Base-by-base conservation (phyloP, 352 stramenopile species). In the Pythium oligandrum region DNA sequence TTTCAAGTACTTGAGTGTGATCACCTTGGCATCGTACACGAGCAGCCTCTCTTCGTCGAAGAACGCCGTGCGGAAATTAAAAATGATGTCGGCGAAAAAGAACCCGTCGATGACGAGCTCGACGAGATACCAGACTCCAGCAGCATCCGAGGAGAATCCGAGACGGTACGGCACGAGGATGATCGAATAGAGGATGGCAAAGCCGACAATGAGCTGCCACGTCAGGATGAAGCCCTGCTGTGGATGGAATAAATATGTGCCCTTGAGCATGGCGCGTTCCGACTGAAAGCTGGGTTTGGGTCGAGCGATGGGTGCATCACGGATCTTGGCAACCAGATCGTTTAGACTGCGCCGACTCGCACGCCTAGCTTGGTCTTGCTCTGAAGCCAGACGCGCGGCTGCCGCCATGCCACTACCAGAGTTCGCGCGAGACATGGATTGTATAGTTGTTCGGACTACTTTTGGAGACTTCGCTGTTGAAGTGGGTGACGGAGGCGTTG, bases 21-120 rank as follows among this genome's bases (percentile, higher is more conserved):
- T 93, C 9, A 71, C 44, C 0, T 56, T 51, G 6, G 78, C 63
- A 32, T 81, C 64, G 8, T 75, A 83, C 26, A 96, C 74, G 3
- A 95, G 53, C 10, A 87, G 60, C 9, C 81, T 73, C 48, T 94
- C 73, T 0, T 92, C 76, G 42, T 93, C 71, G 43, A 82, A 81
- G 55, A 78, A 96, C 2, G 83, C 87, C 3, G 88, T 96, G 31
- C 89, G 78, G 39, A 97, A 96, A 42, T 85, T 92, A 34, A 96
- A 35, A 4, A 88, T 0, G 36, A 97, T 96, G 65, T 97, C 89
- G 26, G 95, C 5, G 0, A 83, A 50, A 58, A 97, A 96, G 40
- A 94, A 87, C 1, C 67, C 61, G 56, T 97, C 89, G 37, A 95
- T 89, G 1, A 75, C 60, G 17, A 78, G 70, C 55, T 96, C 87